These are phyloP conservation scores for Yarrowia bubula DNA, from an alignment of 805 yeast species.

Conservation along the genomic window DNA sequence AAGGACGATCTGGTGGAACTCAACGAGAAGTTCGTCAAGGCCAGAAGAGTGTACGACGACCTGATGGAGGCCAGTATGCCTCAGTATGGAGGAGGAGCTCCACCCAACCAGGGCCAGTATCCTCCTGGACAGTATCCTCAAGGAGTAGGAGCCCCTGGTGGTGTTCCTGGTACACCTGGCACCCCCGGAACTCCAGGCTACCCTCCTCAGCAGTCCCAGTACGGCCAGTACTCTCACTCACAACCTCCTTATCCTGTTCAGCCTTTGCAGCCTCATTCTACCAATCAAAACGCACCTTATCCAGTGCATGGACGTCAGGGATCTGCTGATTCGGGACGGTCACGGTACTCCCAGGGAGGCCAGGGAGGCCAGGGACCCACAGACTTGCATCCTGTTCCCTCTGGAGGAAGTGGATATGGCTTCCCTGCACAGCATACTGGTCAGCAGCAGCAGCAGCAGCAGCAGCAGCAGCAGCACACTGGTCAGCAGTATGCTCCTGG, in stretches of 20 bases:
- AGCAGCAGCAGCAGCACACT: background rate
- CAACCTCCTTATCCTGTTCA: conserved; percentile 14
- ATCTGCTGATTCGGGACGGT: conserved; percentile 1
- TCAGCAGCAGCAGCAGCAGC: background rate
- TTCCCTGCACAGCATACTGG: background rate
- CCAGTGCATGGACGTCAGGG: conserved; percentile 19
- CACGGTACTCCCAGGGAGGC: background rate
- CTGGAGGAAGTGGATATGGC: background rate
- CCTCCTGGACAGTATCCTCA: background rate
- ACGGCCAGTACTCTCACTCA: background rate
- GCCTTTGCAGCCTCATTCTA: conserved; percentile 1
- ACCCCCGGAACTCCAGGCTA: background rate
- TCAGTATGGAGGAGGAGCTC: conserved; percentile 30
- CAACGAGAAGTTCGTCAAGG: conserved; percentile 66
- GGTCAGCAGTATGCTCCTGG: background rate
- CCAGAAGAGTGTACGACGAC: conserved; percentile 66
- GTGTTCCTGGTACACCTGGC: background rate
- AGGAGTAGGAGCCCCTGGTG: background rate
- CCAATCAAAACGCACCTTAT: background rate
- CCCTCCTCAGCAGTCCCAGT: background rate
- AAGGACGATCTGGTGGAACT: conserved; percentile 74
- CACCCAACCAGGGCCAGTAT: background rate
- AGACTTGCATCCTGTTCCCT: background rate
- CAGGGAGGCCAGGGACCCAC: conserved; percentile 2
- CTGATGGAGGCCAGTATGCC: conserved; percentile 54